phyloP scores from a whole-genome alignment of 768 basidiomycete species.

The Strobilomyces dryophilus region DNA sequence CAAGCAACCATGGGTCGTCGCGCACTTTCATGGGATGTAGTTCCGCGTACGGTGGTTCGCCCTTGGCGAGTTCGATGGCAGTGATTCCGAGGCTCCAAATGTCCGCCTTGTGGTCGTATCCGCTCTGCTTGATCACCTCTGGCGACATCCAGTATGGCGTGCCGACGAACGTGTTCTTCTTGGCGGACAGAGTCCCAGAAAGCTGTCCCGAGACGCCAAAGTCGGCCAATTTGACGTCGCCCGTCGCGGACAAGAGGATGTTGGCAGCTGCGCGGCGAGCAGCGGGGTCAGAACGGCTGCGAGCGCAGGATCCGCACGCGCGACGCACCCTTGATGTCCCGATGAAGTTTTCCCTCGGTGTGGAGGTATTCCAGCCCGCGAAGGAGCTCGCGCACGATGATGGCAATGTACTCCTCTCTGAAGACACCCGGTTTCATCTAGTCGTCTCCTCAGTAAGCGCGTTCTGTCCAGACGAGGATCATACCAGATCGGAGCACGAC shows the following conservation, averaged over 20 bases:
- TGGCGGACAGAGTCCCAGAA: conserved; percentile 85
- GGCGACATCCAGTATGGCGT: conserved; percentile 99
- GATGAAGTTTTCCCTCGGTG: conserved; percentile 91
- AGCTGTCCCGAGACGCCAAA: conserved; percentile 99
- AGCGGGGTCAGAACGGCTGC: background rate
- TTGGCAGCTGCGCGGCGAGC: conserved; percentile 87
- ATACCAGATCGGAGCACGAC: conserved; percentile 93
- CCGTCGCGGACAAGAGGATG: conserved; percentile 85
- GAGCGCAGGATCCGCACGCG: background rate
- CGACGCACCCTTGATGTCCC: conserved; percentile 92
- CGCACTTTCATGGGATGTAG: conserved; percentile 97
- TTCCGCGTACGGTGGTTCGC: conserved; percentile 97
- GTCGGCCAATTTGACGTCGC: conserved; percentile 96
- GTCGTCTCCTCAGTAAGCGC: conserved; percentile 7
- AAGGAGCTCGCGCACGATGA: conserved; percentile 89
- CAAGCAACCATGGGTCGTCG: background rate
- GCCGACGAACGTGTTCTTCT: conserved; percentile 98
- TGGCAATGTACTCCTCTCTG: conserved; percentile 97
- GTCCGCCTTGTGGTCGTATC: conserved; percentile 98
- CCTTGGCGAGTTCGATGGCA: conserved; percentile 94
- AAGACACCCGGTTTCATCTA: conserved; percentile 99
- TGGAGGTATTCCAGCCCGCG: conserved; percentile 95
- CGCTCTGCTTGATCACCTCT: conserved; percentile 99
- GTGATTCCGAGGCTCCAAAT: conserved; percentile 99
- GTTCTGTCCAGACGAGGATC: conserved; percentile 22